Evolutionary conservation across 75 land plant genomes (phyloP), one percentile per base, ranked within the genome.

Genomic region (Cupressus sempervirens): DNA sequence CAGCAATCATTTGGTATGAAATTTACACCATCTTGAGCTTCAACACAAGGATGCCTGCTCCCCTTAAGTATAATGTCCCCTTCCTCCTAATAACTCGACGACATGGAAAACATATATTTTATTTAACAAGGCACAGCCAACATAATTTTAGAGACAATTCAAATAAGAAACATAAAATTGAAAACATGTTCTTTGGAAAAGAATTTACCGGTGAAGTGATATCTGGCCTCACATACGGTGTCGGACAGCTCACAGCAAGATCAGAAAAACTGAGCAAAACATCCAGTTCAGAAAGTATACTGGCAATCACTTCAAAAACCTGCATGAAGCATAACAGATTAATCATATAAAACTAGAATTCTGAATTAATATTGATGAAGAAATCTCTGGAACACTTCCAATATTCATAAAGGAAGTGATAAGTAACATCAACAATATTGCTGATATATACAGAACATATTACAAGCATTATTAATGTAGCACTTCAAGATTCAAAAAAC

Each of bases 31-130:
- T 98, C 99, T 83, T 98, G 99, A 82, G 99, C 99, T 85, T 98
- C 99, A 41, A 98, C 98, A 91, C 99, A 96, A 54, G 99, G 99
- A 80, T 98, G 99, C 84, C 99, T 94, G 83, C 99, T 92, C 46
- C 96, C 99, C 91, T 96, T 90, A 81, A 98, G 86, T 48, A 94
- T 88, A 16, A 98, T 96, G 84, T 98, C 94, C 81, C 99, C 99
- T 82, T 89, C 91, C 82, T 94, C 95, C 99, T 98, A 73, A n/a
- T 80, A 46, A 85, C 75, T 43, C 40, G 53, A 87, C 45, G 43
- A 48, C 56, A 79, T 79, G 52, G 45, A 79, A 26, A 79, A 79
- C 46, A 79, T 38, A 76, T 76, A 18, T 18, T 79, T 45, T 26
- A 45, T 45, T n/a, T 36, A n/a, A 79, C 13, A 79, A 79, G 45